phyloP scores from a whole-genome alignment of 441 rosid genomes.

The Populus tomentosa region DNA sequence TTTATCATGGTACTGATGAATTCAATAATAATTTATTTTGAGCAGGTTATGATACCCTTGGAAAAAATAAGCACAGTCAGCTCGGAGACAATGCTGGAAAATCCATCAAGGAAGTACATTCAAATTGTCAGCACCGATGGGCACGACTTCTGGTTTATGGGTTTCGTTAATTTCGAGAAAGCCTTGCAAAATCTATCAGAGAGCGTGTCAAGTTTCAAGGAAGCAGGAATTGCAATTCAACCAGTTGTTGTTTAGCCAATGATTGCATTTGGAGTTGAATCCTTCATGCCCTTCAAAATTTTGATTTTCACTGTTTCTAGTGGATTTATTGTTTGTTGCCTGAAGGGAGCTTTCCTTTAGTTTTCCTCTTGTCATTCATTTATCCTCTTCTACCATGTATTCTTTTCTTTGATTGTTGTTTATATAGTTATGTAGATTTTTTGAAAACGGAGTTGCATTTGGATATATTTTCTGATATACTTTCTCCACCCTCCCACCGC shows the following conservation, averaged over 20 bases:
- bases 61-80: not conserved
- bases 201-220: not conserved
- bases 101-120: not conserved
- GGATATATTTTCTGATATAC: not conserved
- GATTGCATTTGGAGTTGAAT: not conserved
- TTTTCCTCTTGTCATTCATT: not conserved
- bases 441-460: not conserved
- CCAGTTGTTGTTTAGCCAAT: not conserved
- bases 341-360: not conserved
- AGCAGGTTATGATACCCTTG: not conserved
- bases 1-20: not conserved
- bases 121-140: not conserved
- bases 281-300: not conserved
- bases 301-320: not conserved
- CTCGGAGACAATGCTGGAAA: not conserved
- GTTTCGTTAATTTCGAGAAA: not conserved
- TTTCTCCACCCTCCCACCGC: not conserved
- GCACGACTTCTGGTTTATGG: not conserved
- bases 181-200: not conserved
- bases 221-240: not conserved
- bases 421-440: not conserved
- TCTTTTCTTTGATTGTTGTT: not conserved
- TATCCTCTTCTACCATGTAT: not conserved
- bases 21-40: too few species aligned
- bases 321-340: not conserved